Evolutionary conservation across 164 flowering plant species (phyloP), one percentile per base, ranked within the genome.

Genomic region (Litsea cubeba): DNA sequence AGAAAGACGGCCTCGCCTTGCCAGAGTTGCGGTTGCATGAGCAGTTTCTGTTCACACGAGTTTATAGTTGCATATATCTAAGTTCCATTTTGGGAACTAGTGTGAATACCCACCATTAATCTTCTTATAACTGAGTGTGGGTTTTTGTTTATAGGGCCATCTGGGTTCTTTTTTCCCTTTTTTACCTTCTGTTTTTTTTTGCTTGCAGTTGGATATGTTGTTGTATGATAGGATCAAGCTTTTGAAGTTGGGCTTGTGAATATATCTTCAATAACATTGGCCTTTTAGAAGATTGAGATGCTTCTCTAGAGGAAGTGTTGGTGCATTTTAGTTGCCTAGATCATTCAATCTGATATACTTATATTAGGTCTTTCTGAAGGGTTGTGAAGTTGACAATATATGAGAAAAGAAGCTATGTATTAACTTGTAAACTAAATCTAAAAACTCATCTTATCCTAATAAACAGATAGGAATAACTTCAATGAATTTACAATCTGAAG

Each of bases 11-110:
- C 75, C 79, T 3, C 65, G 50, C 71, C 76, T 76, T 62, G 65
- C 82, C 12, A 75, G 82, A 50, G 79, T 79, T 50, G 79, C 78
- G 0, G 81, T 79, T 25, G 81, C 81, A 25, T 79, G 73, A 76
- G 18, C 32, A 35, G 18, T 5, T 5, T 22, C 30, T n/a, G 11
- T 50, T 54, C 20, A 70, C 35, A 54, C 20, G 0, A 17, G 23
- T 1, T 23, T 23, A 18, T 4, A 20, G 32, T 4, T 70, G 11
- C 14, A 18, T 11, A 14, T 50, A 25, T 50, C 32, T 51, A 50
- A 2, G 62, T 23, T 50, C 15, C 2, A 60, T 17, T 18, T 32
- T 57, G 17, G 15, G 20, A 10, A 2, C 46, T 25, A 30, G 58
- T 71, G 60, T 64, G 62, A 23, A 54, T 73, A 68, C 62, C 69